A percentile compares a stretch with the other conserved stretches of the same genome.
Evolutionary conservation across 2,329 filamentous ascomycete genomes (phyloP).

Genomic region (Chrysoporthe puriensis): DNA sequence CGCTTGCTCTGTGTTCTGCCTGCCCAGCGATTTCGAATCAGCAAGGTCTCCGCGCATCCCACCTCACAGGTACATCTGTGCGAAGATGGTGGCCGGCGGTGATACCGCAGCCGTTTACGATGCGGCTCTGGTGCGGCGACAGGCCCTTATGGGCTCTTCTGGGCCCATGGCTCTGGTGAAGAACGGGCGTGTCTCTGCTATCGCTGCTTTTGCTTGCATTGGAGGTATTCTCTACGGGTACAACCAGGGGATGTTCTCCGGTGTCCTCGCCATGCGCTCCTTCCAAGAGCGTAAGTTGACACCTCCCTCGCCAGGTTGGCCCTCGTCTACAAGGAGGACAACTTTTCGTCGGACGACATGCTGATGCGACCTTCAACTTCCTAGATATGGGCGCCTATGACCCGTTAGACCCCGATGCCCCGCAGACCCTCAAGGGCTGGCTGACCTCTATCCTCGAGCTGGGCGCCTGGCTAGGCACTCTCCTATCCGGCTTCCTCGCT

Average conservation of each 20-base stretch:
- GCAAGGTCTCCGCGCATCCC: neutral
- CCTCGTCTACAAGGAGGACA: neutral
- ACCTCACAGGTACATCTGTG: neutral
- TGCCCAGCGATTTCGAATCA: neutral
- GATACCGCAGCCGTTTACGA: conserved; percentile 47
- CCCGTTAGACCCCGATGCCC: conserved; percentile 45
- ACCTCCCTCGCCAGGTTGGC: neutral
- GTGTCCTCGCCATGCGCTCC: conserved; percentile 62
- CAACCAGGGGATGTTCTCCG: conserved; percentile 78
- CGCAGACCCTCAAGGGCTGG: conserved; percentile 62
- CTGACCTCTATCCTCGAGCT: conserved; percentile 72
- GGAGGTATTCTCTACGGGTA: conserved; percentile 70
- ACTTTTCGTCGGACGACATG: neutral
- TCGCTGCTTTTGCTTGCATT: conserved; percentile 65
- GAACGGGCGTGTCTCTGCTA: conserved; percentile 63
- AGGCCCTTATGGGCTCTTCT: conserved; percentile 57
- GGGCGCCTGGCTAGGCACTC: conserved; percentile 75
- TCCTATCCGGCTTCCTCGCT: conserved; percentile 72
- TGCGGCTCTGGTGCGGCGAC: conserved; percentile 55
- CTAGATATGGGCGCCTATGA: conserved; percentile 61
- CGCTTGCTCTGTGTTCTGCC: neutral
- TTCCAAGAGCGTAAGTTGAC: conserved; percentile 52
- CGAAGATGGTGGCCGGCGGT: conserved; percentile 46
- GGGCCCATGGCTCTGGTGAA: conserved; percentile 58
- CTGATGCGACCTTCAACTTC: neutral